A percentile compares a stretch with the other conserved stretches of the same genome.
phyloP scores from a whole-genome alignment of 2,329 filamentous ascomycete genomes.

The Endothia cerciana region DNA sequence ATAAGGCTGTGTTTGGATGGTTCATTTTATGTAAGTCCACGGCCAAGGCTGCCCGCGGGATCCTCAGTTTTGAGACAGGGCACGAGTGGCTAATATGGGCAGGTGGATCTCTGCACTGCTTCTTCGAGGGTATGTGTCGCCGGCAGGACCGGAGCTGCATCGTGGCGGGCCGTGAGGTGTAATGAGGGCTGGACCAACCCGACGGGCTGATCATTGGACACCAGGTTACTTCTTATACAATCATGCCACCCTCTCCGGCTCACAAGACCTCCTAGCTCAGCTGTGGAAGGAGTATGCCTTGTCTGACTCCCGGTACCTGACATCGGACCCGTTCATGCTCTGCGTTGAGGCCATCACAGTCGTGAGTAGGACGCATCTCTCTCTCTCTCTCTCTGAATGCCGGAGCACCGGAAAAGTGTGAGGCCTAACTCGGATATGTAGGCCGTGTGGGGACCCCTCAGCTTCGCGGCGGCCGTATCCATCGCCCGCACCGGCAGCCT shows the following conservation, averaged over 20 bases:
- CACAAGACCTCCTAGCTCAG: conserved; percentile 77
- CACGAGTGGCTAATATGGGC: conserved; percentile 24
- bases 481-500: conserved; percentile 48
- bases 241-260: conserved; percentile 65
- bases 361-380: conserved; percentile 51
- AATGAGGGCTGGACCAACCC: not conserved
- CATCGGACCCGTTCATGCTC: conserved; percentile 80
- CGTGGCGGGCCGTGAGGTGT: conserved; percentile 6
- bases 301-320: conserved; percentile 86
- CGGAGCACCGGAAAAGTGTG: not conserved
- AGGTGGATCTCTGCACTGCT: conserved; percentile 74
- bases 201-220: not conserved
- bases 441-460: conserved; percentile 64
- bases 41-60: not conserved
- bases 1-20: conserved; percentile 54
- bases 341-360: conserved; percentile 84
- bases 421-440: conserved; percentile 29
- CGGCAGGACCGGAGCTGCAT: not conserved
- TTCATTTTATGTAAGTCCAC: conserved; percentile 56
- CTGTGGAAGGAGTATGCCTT: conserved; percentile 92
- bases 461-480: conserved; percentile 50
- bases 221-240: conserved; percentile 76
- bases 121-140: conserved; percentile 70
- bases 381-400: not conserved
- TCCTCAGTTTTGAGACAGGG: not conserved